A percentile compares a stretch with the other conserved stretches of the same genome.
phyloP scores from a whole-genome alignment of 352 stramenopile species.

The Peronospora tabacina region DNA sequence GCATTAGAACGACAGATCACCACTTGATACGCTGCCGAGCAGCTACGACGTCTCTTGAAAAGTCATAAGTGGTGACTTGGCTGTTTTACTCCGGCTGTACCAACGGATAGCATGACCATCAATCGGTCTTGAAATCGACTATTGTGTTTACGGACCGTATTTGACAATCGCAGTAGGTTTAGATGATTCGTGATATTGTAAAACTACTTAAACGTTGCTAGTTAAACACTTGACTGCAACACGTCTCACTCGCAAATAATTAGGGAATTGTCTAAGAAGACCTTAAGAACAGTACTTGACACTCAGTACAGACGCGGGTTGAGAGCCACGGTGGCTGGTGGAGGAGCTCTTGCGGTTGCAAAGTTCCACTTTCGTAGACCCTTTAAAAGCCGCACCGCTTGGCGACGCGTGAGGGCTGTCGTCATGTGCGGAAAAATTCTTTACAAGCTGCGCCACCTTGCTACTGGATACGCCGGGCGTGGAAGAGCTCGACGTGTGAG shows the following conservation, averaged over 20 bases:
- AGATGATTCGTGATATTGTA: no score
- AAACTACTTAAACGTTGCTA: conserved; percentile 1
- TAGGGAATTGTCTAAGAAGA: conserved; percentile 3
- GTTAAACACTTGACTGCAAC: conserved; percentile 14
- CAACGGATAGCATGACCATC: no score
- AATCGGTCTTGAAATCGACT: no score
- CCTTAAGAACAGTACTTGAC: no score
- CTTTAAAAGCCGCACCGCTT: conserved; percentile 16
- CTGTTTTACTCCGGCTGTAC: no score
- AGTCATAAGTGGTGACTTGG: no score
- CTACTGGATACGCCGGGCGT: conserved; percentile 24
- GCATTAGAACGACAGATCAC: no score
- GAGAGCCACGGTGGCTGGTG: conserved; percentile 11
- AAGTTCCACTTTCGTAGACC: conserved; percentile 35
- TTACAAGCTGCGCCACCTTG: conserved; percentile 63
- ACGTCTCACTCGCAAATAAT: conserved; percentile 20
- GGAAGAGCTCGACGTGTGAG: conserved; percentile 8
- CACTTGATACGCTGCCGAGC: no score
- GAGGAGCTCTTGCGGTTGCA: conserved; percentile 31
- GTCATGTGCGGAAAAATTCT: conserved; percentile 49
- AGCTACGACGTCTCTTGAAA: no score
- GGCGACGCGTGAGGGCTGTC: not conserved
- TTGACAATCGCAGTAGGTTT: no score
- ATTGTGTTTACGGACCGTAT: no score
- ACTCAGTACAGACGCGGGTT: not conserved